Evolutionary conservation across 31 red algal species (phyloP), one percentile per base, ranked within the genome.

Genomic region (Asparagopsis taxiformis): DNA sequence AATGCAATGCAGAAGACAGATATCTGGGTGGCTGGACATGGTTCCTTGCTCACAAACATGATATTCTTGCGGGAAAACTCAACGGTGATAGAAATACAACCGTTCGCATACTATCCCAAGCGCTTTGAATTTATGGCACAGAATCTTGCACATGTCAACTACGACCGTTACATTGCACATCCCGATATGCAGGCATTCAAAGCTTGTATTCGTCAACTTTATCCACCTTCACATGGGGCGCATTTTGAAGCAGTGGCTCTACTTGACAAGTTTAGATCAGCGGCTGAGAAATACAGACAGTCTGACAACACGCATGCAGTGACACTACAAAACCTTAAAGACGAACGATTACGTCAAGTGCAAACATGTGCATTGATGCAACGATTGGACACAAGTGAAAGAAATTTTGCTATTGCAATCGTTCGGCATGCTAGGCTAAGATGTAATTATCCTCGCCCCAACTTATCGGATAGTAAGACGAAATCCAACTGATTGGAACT

Each of bases 1-100:
- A 79, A 88, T 70, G 71, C 83, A 6, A 96, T 96, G 93, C 80
- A 96, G 41, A 89, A 85, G 79, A 96, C 93, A 15, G 82, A 91
- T 57, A 75, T 96, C 41, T 84, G 81, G 35, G 52, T 96, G n/a
- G 86, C 73, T 11, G 86, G 80, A 24, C 85, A 91, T 59, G 93
- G 93, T 8, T 63, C 93, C 13, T 70, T 82, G 51, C 65, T 96
- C 31, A 90, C 93, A 10, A 96, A 96, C 68, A 84, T 87, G 81
- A 38, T 96, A 15, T 96, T 87, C 70, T 55, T 96, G 72, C 75
- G 79, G 35, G 62, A 78, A 16, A 80, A 79, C 19, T 84, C 80
- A 35, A 81, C 85, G 32, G 63, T 91, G 26, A 72, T 96, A 57
- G 93, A 96, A 48, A 68, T 96, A 21, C 87, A 84, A 46, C 86